Evolutionary conservation across 305 asterid genomes (phyloP).

Genomic region (Andrographis paniculata): DNA sequence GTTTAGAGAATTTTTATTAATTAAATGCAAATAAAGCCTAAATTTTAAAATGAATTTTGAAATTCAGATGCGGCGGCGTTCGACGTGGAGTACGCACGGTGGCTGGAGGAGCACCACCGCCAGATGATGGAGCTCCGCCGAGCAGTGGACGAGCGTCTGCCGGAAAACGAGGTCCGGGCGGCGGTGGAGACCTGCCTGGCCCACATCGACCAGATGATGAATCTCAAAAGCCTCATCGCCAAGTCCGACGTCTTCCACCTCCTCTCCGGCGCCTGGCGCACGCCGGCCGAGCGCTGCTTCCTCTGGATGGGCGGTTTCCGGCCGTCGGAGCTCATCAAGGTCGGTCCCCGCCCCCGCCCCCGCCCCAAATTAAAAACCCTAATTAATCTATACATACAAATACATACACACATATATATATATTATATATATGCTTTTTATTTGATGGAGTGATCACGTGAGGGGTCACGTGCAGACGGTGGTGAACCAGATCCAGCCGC

Average conservation of each 20-base stretch:
- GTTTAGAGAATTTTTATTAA: neutral
- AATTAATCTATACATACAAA: neutral
- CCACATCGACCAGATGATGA: conserved; percentile 54
- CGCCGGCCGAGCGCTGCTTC: conserved; percentile 92
- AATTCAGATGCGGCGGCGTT: conserved; percentile 49
- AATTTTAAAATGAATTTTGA: too few relatives aligned
- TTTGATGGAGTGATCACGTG: neutral
- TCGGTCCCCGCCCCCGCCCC: too few relatives aligned
- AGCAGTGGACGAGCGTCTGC: conserved; percentile 52
- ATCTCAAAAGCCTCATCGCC: conserved; percentile 48
- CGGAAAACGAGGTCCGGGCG: conserved; percentile 62
- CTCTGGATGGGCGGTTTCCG: conserved; percentile 94
- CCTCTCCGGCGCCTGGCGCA: conserved; percentile 78
- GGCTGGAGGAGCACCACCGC: conserved; percentile 85
- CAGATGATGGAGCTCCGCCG: conserved; percentile 61
- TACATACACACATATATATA: neutral
- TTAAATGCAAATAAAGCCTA: too few relatives aligned
- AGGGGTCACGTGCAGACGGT: conserved; percentile 34
- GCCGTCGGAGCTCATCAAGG: conserved; percentile 87
- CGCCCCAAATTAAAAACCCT: conserved; percentile 26
- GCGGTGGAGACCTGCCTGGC: conserved; percentile 52
- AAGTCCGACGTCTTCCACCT: conserved; percentile 81
- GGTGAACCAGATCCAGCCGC: conserved; percentile 50
- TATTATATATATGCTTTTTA: too few relatives aligned
- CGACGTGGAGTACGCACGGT: conserved; percentile 74